Evolutionary conservation across 768 basidiomycete species (phyloP).

Genomic region (Boletus subparvulus): DNA sequence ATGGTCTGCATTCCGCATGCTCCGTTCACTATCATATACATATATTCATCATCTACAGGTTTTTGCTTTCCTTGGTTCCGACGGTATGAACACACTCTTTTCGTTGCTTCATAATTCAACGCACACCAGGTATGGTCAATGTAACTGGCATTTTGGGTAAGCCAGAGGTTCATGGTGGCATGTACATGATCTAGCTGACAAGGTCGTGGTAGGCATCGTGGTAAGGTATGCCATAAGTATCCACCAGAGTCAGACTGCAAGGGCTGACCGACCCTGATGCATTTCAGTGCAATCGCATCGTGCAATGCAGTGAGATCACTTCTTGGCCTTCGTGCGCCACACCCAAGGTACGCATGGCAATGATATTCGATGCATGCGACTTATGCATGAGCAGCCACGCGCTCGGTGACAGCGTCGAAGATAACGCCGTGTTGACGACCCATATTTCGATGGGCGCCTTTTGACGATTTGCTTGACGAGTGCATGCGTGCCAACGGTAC

Average conservation of each 20-base stretch:
- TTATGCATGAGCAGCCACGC: not conserved
- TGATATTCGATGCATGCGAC: not conserved
- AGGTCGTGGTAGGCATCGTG: slow-evolving; percentile 1
- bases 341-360: not conserved
- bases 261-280: not conserved
- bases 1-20: not conserved
- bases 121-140: not conserved
- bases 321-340: not conserved
- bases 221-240: slow-evolving; percentile 4
- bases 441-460: not conserved
- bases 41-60: slow-evolving; percentile 6
- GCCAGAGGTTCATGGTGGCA: not conserved
- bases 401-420: not conserved
- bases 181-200: not conserved
- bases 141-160: slow-evolving; percentile 2
- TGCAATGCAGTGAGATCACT: slow-evolving; percentile 17
- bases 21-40: too few relatives aligned
- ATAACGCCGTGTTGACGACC: slow-evolving; percentile 1
- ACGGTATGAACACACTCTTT: not conserved
- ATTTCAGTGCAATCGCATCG: slow-evolving; percentile 15
- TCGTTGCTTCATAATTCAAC: not conserved
- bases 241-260: not conserved
- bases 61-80: slow-evolving; percentile 3
- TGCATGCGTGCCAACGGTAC: not conserved
- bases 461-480: not conserved